Evolutionary conservation across 495 filamentous ascomycete species (phyloP).

Genomic region (Aspergillus affinis): DNA sequence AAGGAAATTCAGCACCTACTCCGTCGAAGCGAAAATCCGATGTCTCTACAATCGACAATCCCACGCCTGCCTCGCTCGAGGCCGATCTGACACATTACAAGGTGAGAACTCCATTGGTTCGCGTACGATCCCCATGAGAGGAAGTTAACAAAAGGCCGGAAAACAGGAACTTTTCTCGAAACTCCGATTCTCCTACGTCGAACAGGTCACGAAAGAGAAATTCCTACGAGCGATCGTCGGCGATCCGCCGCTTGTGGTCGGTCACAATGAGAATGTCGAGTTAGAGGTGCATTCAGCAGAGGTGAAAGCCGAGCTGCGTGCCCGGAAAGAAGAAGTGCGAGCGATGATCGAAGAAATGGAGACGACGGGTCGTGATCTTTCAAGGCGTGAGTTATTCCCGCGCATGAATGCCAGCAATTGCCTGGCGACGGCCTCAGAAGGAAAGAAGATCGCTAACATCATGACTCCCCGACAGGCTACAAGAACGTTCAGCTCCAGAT

Average conservation of each 20-base stretch:
- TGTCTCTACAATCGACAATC: constrained; percentile 66
- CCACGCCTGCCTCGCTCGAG: constrained; percentile 72
- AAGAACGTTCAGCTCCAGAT: constrained; percentile 64
- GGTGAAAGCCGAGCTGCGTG: constrained; percentile 73
- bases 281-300: constrained; percentile 68
- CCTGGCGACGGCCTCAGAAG: background rate
- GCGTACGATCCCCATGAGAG: background rate
- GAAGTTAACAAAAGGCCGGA: background rate
- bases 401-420: background rate
- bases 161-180: constrained; percentile 85
- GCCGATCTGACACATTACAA: constrained; percentile 89
- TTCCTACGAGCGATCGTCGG: constrained; percentile 89
- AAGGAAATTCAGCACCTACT: constrained; percentile 28
- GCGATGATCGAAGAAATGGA: constrained; percentile 72
- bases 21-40: constrained; percentile 64
- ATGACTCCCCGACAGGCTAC: constrained; percentile 45
- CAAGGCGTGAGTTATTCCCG: constrained; percentile 33
- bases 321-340: constrained; percentile 77
- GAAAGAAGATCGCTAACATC: constrained; percentile 8
- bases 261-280: constrained; percentile 76
- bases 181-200: constrained; percentile 81
- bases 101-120: constrained; percentile 32
- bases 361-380: constrained; percentile 59
- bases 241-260: constrained; percentile 82
- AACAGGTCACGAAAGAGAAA: constrained; percentile 93